Percentiles rank a stretch among this genome's conserved stretches.
Evolutionary conservation across 495 filamentous ascomycete genomes (phyloP).

Genomic region (Baudoinia panamericana): DNA sequence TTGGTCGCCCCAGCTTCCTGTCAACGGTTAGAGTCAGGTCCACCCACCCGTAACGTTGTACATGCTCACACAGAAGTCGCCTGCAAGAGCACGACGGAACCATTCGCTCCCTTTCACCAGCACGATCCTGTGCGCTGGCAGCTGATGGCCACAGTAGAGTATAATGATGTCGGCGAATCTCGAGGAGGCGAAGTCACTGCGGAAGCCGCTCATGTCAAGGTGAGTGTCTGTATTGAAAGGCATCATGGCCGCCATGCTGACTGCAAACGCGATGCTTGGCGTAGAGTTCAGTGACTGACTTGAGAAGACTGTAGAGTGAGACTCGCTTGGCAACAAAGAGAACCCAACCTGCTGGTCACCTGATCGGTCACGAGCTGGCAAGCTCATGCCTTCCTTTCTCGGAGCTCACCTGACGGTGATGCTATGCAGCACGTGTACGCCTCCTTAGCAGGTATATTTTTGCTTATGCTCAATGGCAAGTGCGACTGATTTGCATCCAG

Average conservation of each 20-base stretch:
- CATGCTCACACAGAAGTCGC: neutral
- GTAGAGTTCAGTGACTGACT: neutral
- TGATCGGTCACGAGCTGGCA: too few relatives aligned
- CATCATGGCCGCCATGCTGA: neutral
- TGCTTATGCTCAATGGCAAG: too few relatives aligned
- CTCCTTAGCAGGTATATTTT: too few relatives aligned
- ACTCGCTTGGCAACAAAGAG: neutral
- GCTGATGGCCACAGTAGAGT: neutral
- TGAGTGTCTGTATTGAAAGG: neutral
- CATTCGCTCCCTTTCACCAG: constrained; percentile 1
- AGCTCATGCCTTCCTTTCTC: neutral
- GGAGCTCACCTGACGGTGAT: neutral
- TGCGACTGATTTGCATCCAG: too few relatives aligned
- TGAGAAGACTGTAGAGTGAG: neutral
- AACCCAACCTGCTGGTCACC: too few relatives aligned
- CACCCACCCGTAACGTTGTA: neutral
- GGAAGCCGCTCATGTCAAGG: too few relatives aligned
- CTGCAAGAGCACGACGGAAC: neutral
- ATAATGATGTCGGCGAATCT: neutral
- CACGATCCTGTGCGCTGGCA: constrained; percentile 1
- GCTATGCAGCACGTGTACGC: too few relatives aligned
- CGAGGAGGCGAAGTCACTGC: neutral
- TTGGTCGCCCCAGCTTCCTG: neutral
- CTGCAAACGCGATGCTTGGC: neutral
- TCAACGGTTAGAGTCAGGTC: neutral